Evolutionary conservation across 2,329 filamentous ascomycete species (phyloP), one percentile per base, ranked within the genome.

Genomic region (Cadophora malorum): DNA sequence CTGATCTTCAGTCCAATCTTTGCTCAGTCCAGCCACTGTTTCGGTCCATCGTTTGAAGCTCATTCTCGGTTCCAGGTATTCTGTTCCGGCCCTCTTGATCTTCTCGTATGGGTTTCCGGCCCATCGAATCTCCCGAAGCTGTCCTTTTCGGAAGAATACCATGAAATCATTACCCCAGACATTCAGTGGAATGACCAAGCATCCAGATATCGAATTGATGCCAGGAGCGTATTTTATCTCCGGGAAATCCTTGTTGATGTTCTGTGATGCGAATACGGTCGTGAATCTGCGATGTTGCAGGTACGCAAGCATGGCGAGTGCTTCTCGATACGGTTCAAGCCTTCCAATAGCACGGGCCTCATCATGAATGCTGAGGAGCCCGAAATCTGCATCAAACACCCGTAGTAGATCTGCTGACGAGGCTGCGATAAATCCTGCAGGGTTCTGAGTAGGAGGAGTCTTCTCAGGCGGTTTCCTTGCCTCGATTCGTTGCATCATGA

Each of bases 1-100:
- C 76, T 97, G 92, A 70, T 96, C 91, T 75, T 96, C 92, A 0
- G 89, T 90, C 94, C 94, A 97, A 73, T 97, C 93, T 31, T 91
- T 87, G 72, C 91, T 94, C 78, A 91, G 93, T 5, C 92, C 93
- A 12, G 93, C 79, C 0, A 97, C 88, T 0, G 87, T 93, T 79
- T 97, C 94, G 31, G 86, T 87, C 93, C 93, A 96, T 0, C 85
- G 86, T 74, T 90, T 90, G 80, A 96, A 96, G 76, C 92, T 91
- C 76, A 87, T 91, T 70, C 90, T 84, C 0, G 93, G 93, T 76
- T 96, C 92, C 0, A 96, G 81, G 72, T 91, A 93, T 0, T 86
- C 88, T 0, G 91, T 94, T 0, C 91, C 91, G 74, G 91, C 85
- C 73, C 89, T 89, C 67, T 93, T 79, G n/a, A 85, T 84, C 76